Base-by-base conservation (phyloP, 2,329 filamentous ascomycete species). In the Pseudogymnoascus sp. region DNA sequence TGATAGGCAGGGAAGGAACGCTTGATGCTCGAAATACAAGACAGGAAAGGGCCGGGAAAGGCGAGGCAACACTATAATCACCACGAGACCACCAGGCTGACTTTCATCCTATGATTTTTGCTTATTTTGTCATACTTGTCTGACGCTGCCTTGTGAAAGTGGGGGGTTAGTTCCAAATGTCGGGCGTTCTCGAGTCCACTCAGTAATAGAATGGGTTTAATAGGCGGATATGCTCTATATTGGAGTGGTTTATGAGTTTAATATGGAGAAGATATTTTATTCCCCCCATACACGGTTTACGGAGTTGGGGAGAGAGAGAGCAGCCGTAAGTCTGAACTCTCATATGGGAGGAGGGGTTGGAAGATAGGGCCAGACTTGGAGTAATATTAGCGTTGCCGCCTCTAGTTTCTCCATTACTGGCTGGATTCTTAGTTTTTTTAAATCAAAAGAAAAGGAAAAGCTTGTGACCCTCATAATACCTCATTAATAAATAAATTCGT, bases 1-100 rank as follows among this genome's bases (percentile, higher is more conserved):
- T 57, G 50, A 57, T 57, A 57, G 50, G 50, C 28, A 57, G 50
- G 50, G 50, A 57, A 57, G 50, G 50, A 57, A 33, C 50, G n/a
- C 28, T 57, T 33, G 50, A 57, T 57, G 50, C 28, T 57, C 26
- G n/a, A 21, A 33, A 57, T 57, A 33, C 50, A 57, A 57, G 47
- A 57, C 28, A 57, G 47, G 26, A 4, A 57, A 57, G 47, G 47
- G 10, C 28, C 11, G 50, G 10, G n/a, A 33, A 57, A 33, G 28
- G 17, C 28, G 50, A 57, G 50, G 50, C 50, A 57, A 15, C 50
- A 57, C 50, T 33, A 57, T 57, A 57, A 57, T 33, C n/a, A 15
- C 50, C 50, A 57, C 50, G 50, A 57, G 50, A 57, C 50, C 50
- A 57, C 28, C 28, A 57, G 28, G 17, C 50, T 33, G 50, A 33